Percentiles rank a stretch among this genome's conserved stretches.
Evolutionary conservation across 83 land plant species (phyloP).

Genomic region (Diphasiastrum complanatum): DNA sequence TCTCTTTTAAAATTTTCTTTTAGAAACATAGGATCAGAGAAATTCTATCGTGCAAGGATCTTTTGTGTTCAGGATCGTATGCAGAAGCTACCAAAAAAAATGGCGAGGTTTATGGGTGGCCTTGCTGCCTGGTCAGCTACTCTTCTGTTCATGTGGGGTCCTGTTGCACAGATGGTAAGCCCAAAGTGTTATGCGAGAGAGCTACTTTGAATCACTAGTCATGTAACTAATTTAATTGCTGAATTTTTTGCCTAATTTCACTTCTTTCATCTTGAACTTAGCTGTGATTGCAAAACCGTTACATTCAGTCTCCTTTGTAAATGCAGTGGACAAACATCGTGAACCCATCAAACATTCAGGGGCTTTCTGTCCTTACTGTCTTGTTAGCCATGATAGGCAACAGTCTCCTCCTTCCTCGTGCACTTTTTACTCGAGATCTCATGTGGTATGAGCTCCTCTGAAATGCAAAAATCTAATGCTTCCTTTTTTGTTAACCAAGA

Average conservation of each 20-base stretch:
- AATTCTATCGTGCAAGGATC: not conserved
- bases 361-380: conserved; percentile 35
- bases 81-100: conserved; percentile 22
- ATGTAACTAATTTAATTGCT: not conserved
- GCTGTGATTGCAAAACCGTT: not conserved
- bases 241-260: not conserved
- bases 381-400: conserved; percentile 41
- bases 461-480: not conserved
- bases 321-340: conserved; percentile 34
- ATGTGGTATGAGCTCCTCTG: conserved; percentile 24
- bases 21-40: not conserved
- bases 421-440: conserved; percentile 33
- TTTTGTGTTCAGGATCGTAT: conserved; percentile 24
- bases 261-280: not conserved
- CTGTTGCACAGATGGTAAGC: conserved; percentile 41
- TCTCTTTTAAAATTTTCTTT: not conserved
- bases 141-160: conserved; percentile 42
- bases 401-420: conserved; percentile 36
- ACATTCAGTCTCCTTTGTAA: not conserved
- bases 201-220: not conserved
- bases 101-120: conserved; percentile 18
- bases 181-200: not conserved
- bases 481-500: not conserved
- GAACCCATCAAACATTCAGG: conserved; percentile 35
- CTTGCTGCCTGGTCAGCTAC: conserved; percentile 37